Base-by-base conservation (phyloP, 2,329 filamentous ascomycete genomes). In the Blumeria graminis region DNA sequence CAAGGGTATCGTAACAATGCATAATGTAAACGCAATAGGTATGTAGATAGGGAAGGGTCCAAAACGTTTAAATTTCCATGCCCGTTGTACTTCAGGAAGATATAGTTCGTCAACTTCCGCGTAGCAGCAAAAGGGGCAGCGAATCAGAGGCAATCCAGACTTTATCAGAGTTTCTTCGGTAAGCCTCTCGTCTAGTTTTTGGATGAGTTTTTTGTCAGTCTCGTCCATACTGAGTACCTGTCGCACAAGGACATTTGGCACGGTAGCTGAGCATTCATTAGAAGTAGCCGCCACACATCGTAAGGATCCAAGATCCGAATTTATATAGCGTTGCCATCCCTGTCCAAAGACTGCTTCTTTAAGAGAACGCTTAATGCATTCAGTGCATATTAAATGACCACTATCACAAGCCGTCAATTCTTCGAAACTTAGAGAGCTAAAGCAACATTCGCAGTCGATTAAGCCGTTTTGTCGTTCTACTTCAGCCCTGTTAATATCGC, bases 281-380 rank as follows among this genome's bases (percentile, higher is more conserved):
- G 76, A 72, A 55, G 82, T 76, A 0, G 86, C 81, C 1, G 89
- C 86, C n/a, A 94, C 76, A 66, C 92, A 96, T 59, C 78, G 79
- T 56, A 96, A 73, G 0, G 86, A 88, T 39, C 84, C 84, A 39
- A 74, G 78, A 58, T 80, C 75, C 33, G 78, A 69, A 65, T 92
- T 77, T 62, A 95, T 82, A 63, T 79, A 92, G 58, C 84, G 81
- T 54, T 80, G 77, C 86, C 90, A 95, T 55, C 86, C 86, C 67
- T 96, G 92, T 0, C 92, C 92, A 66, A 94, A 96, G 0, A 96
- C 72, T 1, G 89, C 88, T 66, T 96, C 90, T 54, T 82, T 84
- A 58, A 90, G 76, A 10, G 88, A 82, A 61, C 84, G 80, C 60
- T 82, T 82, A 55, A 96, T 81, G 68, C 92, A 96, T 50, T 78